phyloP scores from a whole-genome alignment of 2,329 filamentous ascomycete genomes.

The Trichoderma pleuroti region DNA sequence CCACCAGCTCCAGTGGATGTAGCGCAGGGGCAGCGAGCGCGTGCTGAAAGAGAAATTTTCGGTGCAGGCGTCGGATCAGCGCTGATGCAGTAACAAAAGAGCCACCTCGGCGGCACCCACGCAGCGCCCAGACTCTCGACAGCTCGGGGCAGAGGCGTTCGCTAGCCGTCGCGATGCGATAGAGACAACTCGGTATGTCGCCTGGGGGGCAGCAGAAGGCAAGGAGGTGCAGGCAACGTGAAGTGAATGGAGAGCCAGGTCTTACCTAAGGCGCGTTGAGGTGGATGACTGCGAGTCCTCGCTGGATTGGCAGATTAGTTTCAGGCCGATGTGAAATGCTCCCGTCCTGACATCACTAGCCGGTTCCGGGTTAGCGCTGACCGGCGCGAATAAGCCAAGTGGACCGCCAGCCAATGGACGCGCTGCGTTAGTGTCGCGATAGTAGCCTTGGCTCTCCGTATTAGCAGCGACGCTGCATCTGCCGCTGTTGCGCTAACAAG shows the following conservation, averaged over 20 bases:
- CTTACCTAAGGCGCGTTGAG: slow-evolving; percentile 35
- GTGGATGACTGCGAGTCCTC: slow-evolving; percentile 30
- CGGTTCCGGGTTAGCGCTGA: slow-evolving; percentile 30
- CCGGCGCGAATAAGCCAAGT: slow-evolving; percentile 20
- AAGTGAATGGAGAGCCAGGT: slow-evolving; percentile 27
- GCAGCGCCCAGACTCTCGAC: slow-evolving; percentile 13
- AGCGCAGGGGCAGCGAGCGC: slow-evolving; percentile 19
- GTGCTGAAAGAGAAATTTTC: slow-evolving; percentile 34
- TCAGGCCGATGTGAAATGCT: slow-evolving; percentile 31
- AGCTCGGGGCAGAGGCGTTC: slow-evolving; percentile 15
- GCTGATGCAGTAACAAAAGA: slow-evolving; percentile 13
- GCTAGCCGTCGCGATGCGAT: slow-evolving; percentile 17
- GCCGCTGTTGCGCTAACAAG: not conserved
- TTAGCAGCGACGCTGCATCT: not conserved
- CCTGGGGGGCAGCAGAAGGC: slow-evolving; percentile 22
- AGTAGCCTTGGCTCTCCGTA: not conserved
- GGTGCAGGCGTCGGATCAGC: slow-evolving; percentile 24
- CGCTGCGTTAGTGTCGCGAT: slow-evolving; percentile 11
- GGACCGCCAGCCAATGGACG: slow-evolving; percentile 27
- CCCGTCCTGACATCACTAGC: slow-evolving; percentile 21
- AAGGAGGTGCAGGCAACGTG: slow-evolving; percentile 24
- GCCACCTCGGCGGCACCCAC: slow-evolving; percentile 16
- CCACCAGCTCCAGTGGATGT: slow-evolving; percentile 10
- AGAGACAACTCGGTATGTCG: slow-evolving; percentile 16
- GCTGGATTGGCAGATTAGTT: slow-evolving; percentile 32